Evolutionary conservation across 2,329 filamentous ascomycete genomes (phyloP).

Genomic region (Neonectria coccinea): DNA sequence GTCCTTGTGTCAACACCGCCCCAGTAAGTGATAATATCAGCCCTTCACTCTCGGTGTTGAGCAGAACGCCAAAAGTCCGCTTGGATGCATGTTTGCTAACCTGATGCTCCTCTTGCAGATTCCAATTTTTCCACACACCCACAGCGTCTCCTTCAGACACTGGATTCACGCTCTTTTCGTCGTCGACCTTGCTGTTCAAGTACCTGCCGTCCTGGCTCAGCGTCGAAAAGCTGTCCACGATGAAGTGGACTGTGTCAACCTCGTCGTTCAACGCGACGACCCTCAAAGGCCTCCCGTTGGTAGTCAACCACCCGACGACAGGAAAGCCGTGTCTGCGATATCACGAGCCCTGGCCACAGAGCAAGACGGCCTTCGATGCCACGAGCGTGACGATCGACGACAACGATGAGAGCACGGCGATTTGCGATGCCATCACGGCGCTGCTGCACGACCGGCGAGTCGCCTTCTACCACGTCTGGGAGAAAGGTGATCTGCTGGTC

Average conservation of each 20-base stretch:
- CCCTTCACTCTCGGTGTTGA: neutral
- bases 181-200: slow-evolving; percentile 62
- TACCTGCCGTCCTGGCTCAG: slow-evolving; percentile 55
- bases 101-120: slow-evolving; percentile 45
- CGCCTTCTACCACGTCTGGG: slow-evolving; percentile 63
- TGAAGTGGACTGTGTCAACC: slow-evolving; percentile 64
- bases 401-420: slow-evolving; percentile 46
- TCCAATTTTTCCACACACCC: slow-evolving; percentile 64
- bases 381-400: slow-evolving; percentile 57
- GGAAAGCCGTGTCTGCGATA: slow-evolving; percentile 63
- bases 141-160: slow-evolving; percentile 61
- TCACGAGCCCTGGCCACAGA: slow-evolving; percentile 65
- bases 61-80: neutral
- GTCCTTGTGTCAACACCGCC: slow-evolving; percentile 58
- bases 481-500: slow-evolving; percentile 65
- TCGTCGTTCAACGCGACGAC: slow-evolving; percentile 59
- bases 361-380: slow-evolving; percentile 63
- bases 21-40: slow-evolving; percentile 45
- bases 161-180: slow-evolving; percentile 66
- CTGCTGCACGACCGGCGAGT: slow-evolving; percentile 63
- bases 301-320: slow-evolving; percentile 59
- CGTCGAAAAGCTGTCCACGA: slow-evolving; percentile 50
- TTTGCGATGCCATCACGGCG: slow-evolving; percentile 55
- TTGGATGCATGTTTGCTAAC: slow-evolving; percentile 1
- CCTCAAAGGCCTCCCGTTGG: slow-evolving; percentile 58